A percentile compares a stretch with the other conserved stretches of the same genome.
These are phyloP conservation scores for Ophiostoma ulmi DNA, from an alignment of 2,329 filamentous ascomycete species.

Conservation along the genomic window DNA sequence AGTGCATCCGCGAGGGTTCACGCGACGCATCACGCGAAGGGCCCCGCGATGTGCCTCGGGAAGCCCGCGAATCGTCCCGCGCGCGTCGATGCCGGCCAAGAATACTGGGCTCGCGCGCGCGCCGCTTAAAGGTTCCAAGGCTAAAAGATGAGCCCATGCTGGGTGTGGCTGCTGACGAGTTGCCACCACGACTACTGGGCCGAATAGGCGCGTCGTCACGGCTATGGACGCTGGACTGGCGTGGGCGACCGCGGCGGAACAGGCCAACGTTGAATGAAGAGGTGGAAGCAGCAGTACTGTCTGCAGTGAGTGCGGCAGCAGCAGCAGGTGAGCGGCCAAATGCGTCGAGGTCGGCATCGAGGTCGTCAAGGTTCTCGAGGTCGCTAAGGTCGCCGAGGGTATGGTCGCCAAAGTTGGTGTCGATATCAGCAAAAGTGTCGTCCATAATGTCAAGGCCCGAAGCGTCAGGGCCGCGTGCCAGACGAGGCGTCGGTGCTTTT, in stretches of 20 bases:
- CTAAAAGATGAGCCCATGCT: constrained; percentile 49
- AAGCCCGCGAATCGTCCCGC: constrained; percentile 12
- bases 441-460: constrained; percentile 46
- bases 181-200: constrained; percentile 48
- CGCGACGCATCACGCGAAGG: constrained; percentile 29
- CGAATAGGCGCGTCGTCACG: constrained; percentile 49
- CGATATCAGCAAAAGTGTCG: constrained; percentile 43
- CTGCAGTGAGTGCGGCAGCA: constrained; percentile 15
- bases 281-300: constrained; percentile 38
- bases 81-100: constrained; percentile 44
- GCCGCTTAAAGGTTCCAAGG: constrained; percentile 53
- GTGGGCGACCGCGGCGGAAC: constrained; percentile 42
- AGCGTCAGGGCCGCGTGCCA: constrained; percentile 34
- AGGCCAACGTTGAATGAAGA: constrained; percentile 45
- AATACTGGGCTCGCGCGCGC: constrained; percentile 58
- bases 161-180: constrained; percentile 38
- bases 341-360: constrained; percentile 30
- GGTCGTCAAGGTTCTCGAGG: constrained; percentile 23
- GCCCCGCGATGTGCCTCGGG: constrained; percentile 28
- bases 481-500: constrained; percentile 26
- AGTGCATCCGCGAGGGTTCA: constrained; percentile 7
- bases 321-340: constrained; percentile 17
- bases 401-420: constrained; percentile 38
- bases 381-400: constrained; percentile 18
- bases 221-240: constrained; percentile 48